A percentile compares a stretch with the other conserved stretches of the same genome.
Evolutionary conservation across 768 basidiomycete genomes (phyloP).

Genomic region (Podaxis mareebaensis): DNA sequence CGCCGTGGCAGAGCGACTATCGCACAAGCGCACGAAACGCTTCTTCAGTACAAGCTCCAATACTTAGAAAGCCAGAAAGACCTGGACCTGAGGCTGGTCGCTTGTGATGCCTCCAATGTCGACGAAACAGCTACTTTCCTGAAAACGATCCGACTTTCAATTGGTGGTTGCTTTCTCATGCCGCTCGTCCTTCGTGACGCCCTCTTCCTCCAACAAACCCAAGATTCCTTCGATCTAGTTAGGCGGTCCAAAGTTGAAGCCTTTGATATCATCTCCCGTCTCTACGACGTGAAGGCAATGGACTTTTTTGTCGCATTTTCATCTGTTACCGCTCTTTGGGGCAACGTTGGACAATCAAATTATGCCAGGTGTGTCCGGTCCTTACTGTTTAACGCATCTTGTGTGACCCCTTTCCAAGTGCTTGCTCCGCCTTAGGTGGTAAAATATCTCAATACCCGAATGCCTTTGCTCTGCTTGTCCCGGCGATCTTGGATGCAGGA

Average conservation of each 20-base stretch:
- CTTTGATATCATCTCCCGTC: constrained; percentile 25
- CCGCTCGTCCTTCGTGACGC: constrained; percentile 32
- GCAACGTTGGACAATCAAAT: constrained; percentile 38
- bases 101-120: constrained; percentile 29
- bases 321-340: constrained; percentile 32
- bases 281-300: constrained; percentile 26
- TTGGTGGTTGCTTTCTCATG: constrained; percentile 35
- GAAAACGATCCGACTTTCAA: constrained; percentile 20
- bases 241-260: constrained; percentile 31
- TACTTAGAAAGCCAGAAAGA: constrained; percentile 31
- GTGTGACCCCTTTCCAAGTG: constrained; percentile 22
- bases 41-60: constrained; percentile 26
- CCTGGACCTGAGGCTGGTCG: constrained; percentile 30
- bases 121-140: constrained; percentile 24
- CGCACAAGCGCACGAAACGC: constrained; percentile 23
- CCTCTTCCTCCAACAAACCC: constrained; percentile 30
- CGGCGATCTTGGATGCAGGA: constrained; percentile 30
- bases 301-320: constrained; percentile 38
- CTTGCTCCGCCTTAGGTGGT: constrained; percentile 33
- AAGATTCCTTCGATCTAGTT: constrained; percentile 28
- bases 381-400: neutral
- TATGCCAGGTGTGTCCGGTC: constrained; percentile 30
- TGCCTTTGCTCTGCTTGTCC: constrained; percentile 33
- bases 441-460: constrained; percentile 26
- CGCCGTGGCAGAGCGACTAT: constrained; percentile 32